Conservation (phyloP, 345 rosid genomes). For the Brassica napus region DNA sequence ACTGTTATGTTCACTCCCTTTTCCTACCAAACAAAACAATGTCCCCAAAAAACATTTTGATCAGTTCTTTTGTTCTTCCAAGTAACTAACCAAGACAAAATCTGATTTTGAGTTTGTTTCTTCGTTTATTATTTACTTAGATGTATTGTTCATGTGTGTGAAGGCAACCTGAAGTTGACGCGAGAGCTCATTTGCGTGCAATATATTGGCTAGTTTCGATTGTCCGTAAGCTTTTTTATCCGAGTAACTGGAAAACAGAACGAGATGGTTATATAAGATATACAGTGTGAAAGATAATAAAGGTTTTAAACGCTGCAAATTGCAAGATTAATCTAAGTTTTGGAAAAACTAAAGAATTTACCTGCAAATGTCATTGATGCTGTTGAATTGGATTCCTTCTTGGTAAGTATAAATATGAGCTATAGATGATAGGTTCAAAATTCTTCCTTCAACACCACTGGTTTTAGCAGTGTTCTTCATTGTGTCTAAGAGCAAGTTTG, state of each 20-base stretch:
- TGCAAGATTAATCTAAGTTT: not conserved
- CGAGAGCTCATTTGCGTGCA: constrained; percentile 84
- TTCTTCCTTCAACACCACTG: constrained; percentile 78
- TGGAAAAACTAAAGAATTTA: not conserved
- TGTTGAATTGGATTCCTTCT: constrained; percentile 64
- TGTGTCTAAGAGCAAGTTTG: constrained; percentile 77
- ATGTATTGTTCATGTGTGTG: constrained; percentile 10
- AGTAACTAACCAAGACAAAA: not conserved
- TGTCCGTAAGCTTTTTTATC: constrained; percentile 93
- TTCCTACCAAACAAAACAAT: constrained; percentile 49
- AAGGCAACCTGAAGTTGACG: constrained; percentile 71
- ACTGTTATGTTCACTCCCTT: constrained; percentile 78
- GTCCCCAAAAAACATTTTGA: not conserved
- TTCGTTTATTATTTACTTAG: not conserved
- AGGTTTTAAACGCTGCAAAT: not conserved
- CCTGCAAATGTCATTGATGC: constrained; percentile 53
- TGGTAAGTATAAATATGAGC: constrained; percentile 70
- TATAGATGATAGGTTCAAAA: constrained; percentile 79
- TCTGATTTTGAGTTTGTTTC: not conserved
- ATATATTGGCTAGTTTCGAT: constrained; percentile 86
- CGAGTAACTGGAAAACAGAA: constrained; percentile 52
- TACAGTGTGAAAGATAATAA: not conserved
- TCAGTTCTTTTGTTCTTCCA: not conserved
- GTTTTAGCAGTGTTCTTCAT: constrained; percentile 69
- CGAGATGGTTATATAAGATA: not conserved